A percentile compares a stretch with the other conserved stretches of the same genome.
Evolutionary conservation across 305 asterid genomes (phyloP).

Genomic region (Solanum hybrid): DNA sequence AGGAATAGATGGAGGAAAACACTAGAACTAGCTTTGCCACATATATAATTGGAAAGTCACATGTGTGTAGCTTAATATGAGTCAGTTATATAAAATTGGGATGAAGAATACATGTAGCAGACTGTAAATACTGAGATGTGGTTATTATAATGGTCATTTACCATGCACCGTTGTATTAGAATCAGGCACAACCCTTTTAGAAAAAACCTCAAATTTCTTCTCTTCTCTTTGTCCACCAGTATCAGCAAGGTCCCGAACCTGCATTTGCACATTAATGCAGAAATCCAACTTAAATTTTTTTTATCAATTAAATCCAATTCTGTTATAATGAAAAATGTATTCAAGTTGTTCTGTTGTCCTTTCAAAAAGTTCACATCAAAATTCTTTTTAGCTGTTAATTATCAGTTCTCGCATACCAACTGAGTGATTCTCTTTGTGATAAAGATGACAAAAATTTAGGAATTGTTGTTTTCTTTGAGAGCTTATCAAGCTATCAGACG

Average conservation of each 20-base stretch:
- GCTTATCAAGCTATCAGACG: not conserved
- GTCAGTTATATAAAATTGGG: not conserved
- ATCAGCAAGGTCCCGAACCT: conserved; percentile 30
- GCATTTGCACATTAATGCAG: conserved; percentile 1
- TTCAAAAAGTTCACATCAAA: not conserved
- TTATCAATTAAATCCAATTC: not conserved
- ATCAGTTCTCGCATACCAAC: not conserved
- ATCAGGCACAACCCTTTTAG: conserved; percentile 14
- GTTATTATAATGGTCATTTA: conserved; percentile 7
- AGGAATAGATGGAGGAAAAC: not conserved
- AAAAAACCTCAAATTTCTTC: conserved; percentile 16
- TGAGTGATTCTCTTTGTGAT: not conserved
- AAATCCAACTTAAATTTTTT: not conserved
- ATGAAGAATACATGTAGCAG: not conserved
- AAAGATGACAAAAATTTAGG: not conserved
- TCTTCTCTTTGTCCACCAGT: conserved; percentile 9
- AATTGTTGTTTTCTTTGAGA: not conserved
- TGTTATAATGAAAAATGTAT: not conserved
- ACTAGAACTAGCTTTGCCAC: not conserved
- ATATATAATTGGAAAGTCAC: not conserved
- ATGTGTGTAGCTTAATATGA: not conserved
- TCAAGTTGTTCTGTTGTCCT: not conserved
- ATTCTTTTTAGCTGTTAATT: not conserved
- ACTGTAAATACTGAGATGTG: not conserved
- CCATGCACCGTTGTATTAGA: conserved; percentile 17